Conservation (phyloP, 192 early-diverging fungal species). For the Geranomyces variabilis region DNA sequence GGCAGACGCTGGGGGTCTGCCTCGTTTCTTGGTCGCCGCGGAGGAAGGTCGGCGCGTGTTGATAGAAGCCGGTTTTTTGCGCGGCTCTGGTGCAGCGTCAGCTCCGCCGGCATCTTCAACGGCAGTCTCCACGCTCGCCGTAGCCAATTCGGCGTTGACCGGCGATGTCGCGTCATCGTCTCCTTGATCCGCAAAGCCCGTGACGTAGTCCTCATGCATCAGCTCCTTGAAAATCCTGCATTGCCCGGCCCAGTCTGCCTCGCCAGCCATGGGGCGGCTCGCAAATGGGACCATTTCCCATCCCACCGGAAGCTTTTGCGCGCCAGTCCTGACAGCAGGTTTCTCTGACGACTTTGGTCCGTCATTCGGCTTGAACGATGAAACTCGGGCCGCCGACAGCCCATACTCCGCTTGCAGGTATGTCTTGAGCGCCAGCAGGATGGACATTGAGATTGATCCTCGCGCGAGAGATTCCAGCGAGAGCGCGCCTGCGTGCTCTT, state of each 20-base stretch:
- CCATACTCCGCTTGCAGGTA: slow-evolving; percentile 64
- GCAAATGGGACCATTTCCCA: slow-evolving; percentile 51
- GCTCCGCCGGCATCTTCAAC: no score
- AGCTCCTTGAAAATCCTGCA: slow-evolving; percentile 36
- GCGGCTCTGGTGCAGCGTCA: no score
- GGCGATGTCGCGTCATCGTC: no score
- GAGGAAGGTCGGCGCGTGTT: no score
- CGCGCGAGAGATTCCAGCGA: slow-evolving; percentile 44
- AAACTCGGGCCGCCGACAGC: slow-evolving; percentile 39
- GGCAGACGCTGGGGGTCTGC: no score
- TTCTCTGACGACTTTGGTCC: slow-evolving; percentile 55
- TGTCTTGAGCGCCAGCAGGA: slow-evolving; percentile 65
- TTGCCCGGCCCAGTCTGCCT: slow-evolving; percentile 36
- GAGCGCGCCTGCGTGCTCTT: neutral
- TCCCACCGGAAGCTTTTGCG: slow-evolving; percentile 27
- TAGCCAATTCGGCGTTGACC: no score
- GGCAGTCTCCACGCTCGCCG: no score
- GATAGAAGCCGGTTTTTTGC: no score
- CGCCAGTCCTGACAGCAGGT: slow-evolving; percentile 51
- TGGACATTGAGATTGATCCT: slow-evolving; percentile 61
- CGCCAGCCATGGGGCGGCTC: slow-evolving; percentile 18
- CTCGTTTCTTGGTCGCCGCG: no score
- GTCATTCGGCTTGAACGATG: slow-evolving; percentile 36
- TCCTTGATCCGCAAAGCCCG: neutral
- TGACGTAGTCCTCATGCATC: slow-evolving; percentile 36